Evolutionary conservation across 129 eudicot genomes (phyloP).

Genomic region (Logfia minima): DNA sequence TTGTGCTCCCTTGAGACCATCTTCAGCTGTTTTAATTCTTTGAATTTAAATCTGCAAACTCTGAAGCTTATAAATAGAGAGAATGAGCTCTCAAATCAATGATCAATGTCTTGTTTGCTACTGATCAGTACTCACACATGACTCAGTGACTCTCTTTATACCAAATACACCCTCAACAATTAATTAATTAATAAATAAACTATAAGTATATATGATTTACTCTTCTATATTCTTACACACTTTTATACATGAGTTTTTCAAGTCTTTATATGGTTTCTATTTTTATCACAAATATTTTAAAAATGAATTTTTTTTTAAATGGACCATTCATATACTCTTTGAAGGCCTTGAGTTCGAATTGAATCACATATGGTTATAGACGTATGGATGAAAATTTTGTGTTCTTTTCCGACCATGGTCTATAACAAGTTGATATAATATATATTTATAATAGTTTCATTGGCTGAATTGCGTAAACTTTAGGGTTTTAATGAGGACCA

Average conservation of each 20-base stretch:
- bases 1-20: constrained; percentile 89
- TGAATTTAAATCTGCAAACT: constrained; percentile 28
- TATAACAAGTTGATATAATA: neutral
- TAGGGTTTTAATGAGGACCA: constrained; percentile 29
- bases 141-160: constrained; percentile 34
- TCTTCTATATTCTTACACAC: neutral
- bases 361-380: too few species aligned
- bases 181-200: neutral
- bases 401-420: too few species aligned
- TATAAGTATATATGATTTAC: neutral
- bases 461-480: neutral
- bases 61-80: constrained; percentile 50
- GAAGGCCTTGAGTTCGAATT: too few species aligned
- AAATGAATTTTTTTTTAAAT: too few species aligned
- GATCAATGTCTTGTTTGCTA: constrained; percentile 51
- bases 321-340: too few species aligned
- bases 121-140: constrained; percentile 45
- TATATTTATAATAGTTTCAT: neutral
- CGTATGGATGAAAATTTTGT: too few species aligned
- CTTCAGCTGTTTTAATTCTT: constrained; percentile 5
- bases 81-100: constrained; percentile 56
- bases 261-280: too few species aligned
- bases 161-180: constrained; percentile 30
- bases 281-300: too few species aligned
- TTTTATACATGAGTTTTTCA: too few species aligned